These are phyloP conservation scores for Telfairia occidentalis DNA, from an alignment of 331 rosid species.

Conservation along the genomic window DNA sequence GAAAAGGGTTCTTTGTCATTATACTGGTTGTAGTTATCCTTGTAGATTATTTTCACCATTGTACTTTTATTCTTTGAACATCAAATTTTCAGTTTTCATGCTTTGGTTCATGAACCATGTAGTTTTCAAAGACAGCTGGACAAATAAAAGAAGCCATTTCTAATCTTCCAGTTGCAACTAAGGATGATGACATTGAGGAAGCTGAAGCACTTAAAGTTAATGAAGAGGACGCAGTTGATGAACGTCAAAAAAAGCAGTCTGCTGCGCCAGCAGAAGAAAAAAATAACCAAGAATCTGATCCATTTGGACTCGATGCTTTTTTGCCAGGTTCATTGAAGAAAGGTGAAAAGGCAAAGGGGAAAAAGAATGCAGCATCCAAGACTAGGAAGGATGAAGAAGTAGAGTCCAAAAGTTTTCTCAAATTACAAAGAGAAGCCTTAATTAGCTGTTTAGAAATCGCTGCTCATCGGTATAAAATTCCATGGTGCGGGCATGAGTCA, in stretches of 20 bases:
- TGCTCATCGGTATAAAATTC: constrained; percentile 64
- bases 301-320: constrained; percentile 83
- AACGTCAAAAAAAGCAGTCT: constrained; percentile 19
- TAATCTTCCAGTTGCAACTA: constrained; percentile 62
- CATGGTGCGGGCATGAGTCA: constrained; percentile 39
- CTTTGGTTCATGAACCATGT: constrained; percentile 14
- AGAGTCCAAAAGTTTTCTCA: constrained; percentile 59
- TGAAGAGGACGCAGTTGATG: constrained; percentile 21
- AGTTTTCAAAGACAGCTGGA: constrained; percentile 84
- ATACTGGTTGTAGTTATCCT: not conserved
- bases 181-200: constrained; percentile 68
- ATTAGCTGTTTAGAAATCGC: constrained; percentile 76
- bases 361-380: constrained; percentile 36
- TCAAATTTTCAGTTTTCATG: constrained; percentile 9
- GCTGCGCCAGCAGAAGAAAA: constrained; percentile 21
- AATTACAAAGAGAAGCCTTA: constrained; percentile 68
- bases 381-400: constrained; percentile 38
- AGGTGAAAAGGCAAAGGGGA: constrained; percentile 42
- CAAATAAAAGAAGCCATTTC: constrained; percentile 60
- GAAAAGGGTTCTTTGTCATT: not conserved
- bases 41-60: not conserved
- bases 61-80: not conserved
- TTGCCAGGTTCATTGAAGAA: constrained; percentile 45
- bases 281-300: constrained; percentile 47
- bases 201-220: constrained; percentile 39